Evolutionary conservation across 1,139 yeast species (phyloP).

Genomic region (Eremothecium cymbalariae): DNA sequence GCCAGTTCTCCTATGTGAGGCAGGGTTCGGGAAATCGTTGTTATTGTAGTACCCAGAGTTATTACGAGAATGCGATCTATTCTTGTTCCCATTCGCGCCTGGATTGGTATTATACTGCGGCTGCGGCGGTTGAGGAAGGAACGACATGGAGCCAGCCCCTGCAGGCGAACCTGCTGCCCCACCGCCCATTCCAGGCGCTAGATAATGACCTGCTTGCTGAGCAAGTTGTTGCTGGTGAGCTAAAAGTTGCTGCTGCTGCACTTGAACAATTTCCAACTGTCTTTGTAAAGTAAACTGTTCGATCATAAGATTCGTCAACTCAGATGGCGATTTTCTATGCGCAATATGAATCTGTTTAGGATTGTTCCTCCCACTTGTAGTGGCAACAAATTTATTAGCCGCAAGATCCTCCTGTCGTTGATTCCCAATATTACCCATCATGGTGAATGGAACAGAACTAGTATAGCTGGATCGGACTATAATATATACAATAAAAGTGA

Average conservation of each 20-base stretch:
- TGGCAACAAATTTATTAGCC: conserved; percentile 18
- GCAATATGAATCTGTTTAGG: conserved; percentile 72
- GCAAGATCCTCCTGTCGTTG: background rate
- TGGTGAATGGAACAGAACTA: no score
- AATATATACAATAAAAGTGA: no score
- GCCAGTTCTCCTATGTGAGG: conserved; percentile 32
- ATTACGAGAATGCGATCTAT: conserved; percentile 31
- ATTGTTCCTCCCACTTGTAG: conserved; percentile 35
- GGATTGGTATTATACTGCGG: conserved; percentile 26
- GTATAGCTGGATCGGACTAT: no score
- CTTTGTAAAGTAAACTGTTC: conserved; percentile 90
- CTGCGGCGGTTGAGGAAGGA: conserved; percentile 25
- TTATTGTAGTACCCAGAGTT: conserved; percentile 28
- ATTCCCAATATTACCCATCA: background rate
- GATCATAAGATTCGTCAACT: conserved; percentile 87
- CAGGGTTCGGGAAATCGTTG: conserved; percentile 24
- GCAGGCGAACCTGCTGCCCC: background rate
- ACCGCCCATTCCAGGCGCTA: conserved; percentile 8
- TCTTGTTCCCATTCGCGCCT: conserved; percentile 21
- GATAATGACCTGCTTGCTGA: conserved; percentile 27
- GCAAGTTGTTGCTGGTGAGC: conserved; percentile 52
- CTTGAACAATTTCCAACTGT: conserved; percentile 83
- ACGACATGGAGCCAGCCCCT: conserved; percentile 8
- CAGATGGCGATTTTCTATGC: conserved; percentile 89
- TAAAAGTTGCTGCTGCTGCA: conserved; percentile 80